Evolutionary conservation across 2,329 filamentous ascomycete species (phyloP).

Genomic region (Phyllosticta paracitricarpa): DNA sequence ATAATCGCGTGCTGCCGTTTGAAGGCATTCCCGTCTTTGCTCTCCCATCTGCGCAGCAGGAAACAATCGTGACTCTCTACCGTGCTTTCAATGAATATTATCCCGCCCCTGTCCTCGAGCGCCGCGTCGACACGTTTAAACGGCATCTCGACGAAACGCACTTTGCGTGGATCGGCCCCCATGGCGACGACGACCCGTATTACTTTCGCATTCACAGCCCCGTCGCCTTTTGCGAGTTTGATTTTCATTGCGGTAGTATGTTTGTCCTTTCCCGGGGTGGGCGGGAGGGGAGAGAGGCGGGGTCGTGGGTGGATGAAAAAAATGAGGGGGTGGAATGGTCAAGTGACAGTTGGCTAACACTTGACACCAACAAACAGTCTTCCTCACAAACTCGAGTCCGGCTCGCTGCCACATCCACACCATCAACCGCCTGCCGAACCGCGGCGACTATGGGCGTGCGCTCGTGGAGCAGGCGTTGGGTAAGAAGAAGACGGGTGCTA

Average conservation of each 20-base stretch:
- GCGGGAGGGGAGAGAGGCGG: too few relatives aligned
- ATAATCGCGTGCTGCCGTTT: slow-evolving; percentile 67
- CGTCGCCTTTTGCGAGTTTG: slow-evolving; percentile 65
- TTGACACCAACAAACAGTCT: slow-evolving; percentile 38
- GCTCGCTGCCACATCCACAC: slow-evolving; percentile 76
- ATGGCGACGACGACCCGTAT: slow-evolving; percentile 56
- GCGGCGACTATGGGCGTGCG: slow-evolving; percentile 62
- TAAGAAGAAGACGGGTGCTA: neutral
- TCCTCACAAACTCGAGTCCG: slow-evolving; percentile 61
- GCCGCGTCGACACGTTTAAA: slow-evolving; percentile 46
- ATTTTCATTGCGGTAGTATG: slow-evolving; percentile 57
- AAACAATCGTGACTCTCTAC: slow-evolving; percentile 48
- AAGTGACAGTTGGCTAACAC: neutral
- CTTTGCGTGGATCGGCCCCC: slow-evolving; percentile 70
- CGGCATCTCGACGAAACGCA: slow-evolving; percentile 59
- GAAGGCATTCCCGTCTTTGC: slow-evolving; percentile 51
- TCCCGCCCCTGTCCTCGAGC: slow-evolving; percentile 43
- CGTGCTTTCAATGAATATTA: slow-evolving; percentile 60
- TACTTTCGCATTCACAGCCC: slow-evolving; percentile 72
- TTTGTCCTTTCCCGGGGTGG: neutral
- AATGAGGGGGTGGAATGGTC: neutral
- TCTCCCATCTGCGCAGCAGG: slow-evolving; percentile 41
- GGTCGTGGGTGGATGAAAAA: too few relatives aligned
- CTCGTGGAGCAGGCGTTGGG: slow-evolving; percentile 24
- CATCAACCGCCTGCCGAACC: slow-evolving; percentile 60